A percentile compares a stretch with the other conserved stretches of the same genome.
These are phyloP conservation scores for Venturia pyrina DNA, from an alignment of 2,329 filamentous ascomycete genomes.

Conservation along the genomic window DNA sequence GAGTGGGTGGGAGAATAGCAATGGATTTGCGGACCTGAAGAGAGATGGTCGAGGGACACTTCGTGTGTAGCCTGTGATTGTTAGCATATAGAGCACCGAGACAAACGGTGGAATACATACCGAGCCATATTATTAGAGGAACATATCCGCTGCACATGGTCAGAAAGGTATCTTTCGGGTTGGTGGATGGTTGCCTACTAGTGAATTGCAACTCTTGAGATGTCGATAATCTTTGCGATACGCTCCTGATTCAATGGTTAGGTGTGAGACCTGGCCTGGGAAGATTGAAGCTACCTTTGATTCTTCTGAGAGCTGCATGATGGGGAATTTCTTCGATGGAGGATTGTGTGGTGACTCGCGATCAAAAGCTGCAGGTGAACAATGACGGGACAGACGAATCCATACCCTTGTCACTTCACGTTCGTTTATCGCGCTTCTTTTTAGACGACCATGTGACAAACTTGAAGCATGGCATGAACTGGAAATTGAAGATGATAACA, in stretches of 20 bases:
- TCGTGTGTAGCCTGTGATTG: constrained; percentile 72
- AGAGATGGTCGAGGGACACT: constrained; percentile 82
- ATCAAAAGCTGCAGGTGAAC: neutral
- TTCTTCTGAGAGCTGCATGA: constrained; percentile 68
- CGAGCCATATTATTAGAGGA: constrained; percentile 91
- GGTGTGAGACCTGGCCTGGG: constrained; percentile 14
- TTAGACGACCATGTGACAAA: neutral
- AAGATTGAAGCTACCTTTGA: constrained; percentile 60
- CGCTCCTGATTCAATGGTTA: constrained; percentile 60
- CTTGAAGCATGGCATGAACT: neutral
- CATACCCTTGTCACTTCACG: neutral
- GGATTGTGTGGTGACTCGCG: neutral
- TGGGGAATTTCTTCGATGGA: neutral
- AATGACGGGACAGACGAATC: neutral
- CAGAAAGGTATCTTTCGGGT: constrained; percentile 15
- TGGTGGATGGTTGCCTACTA: constrained; percentile 54
- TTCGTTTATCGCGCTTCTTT: neutral
- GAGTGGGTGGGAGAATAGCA: neutral
- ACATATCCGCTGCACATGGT: constrained; percentile 69
- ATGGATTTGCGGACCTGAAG: constrained; percentile 46
- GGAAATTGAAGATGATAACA: neutral
- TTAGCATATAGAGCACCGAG: constrained; percentile 11
- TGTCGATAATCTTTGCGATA: constrained; percentile 91
- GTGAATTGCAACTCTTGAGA: constrained; percentile 87
- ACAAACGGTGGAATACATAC: constrained; percentile 39